A percentile compares a stretch with the other conserved stretches of the same genome.
These are phyloP conservation scores for Phoma sp. DNA, from an alignment of 2,329 filamentous ascomycete genomes.

Conservation along the genomic window DNA sequence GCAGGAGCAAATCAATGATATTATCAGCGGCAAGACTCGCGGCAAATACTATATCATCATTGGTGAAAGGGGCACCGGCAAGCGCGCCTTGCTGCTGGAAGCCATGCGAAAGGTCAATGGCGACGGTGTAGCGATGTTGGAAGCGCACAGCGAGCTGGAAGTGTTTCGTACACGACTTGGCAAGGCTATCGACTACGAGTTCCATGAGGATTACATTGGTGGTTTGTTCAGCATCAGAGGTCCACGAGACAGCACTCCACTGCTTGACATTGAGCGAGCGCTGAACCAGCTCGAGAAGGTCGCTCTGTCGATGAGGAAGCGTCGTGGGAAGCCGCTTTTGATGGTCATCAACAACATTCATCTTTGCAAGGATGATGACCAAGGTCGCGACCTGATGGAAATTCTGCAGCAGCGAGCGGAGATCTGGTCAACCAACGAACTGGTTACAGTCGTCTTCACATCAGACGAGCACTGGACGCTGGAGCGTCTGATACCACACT, in stretches of 20 bases:
- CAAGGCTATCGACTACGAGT: slow-evolving; percentile 95
- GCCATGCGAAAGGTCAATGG: slow-evolving; percentile 92
- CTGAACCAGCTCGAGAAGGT: slow-evolving; percentile 98
- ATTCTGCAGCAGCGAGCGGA: slow-evolving; percentile 94
- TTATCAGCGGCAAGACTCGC: slow-evolving; percentile 72
- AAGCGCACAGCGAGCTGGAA: slow-evolving; percentile 92
- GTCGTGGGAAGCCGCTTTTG: slow-evolving; percentile 73
- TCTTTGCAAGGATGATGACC: slow-evolving; percentile 86
- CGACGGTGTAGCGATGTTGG: slow-evolving; percentile 90
- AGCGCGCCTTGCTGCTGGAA: slow-evolving; percentile 92
- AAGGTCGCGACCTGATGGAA: slow-evolving; percentile 88
- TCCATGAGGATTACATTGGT: slow-evolving; percentile 96
- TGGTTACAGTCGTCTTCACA: slow-evolving; percentile 93
- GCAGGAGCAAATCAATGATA: slow-evolving; percentile 79
- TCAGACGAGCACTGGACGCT: slow-evolving; percentile 98
- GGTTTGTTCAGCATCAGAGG: slow-evolving; percentile 93
- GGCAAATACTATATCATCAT: slow-evolving; percentile 92
- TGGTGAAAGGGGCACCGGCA: slow-evolving; percentile 94
- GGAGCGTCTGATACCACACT: slow-evolving; percentile 87
- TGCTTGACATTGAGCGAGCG: slow-evolving; percentile 93
- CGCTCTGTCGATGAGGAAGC: slow-evolving; percentile 72
- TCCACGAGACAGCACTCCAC: slow-evolving; percentile 85
- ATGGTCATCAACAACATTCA: slow-evolving; percentile 95
- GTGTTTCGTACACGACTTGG: slow-evolving; percentile 92
- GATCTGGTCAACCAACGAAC: slow-evolving; percentile 89